Conservation (phyloP, 495 filamentous ascomycete species). For the Cudoniella acicularis region DNA sequence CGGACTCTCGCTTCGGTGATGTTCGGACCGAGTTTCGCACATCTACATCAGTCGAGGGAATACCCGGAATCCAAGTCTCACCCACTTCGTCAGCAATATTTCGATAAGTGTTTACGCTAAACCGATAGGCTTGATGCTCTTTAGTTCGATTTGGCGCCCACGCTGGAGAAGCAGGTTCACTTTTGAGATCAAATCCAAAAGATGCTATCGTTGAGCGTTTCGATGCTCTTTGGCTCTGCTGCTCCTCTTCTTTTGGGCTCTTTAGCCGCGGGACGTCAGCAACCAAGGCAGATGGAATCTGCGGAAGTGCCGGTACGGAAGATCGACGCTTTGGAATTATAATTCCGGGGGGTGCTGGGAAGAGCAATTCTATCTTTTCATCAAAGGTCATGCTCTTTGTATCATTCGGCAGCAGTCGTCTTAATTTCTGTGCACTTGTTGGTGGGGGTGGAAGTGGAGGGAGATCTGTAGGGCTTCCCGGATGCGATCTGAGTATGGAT, state of each 20-base stretch:
- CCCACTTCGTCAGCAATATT: constrained; percentile 33
- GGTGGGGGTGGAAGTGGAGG: constrained; percentile 37
- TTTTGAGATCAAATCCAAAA: constrained; percentile 9
- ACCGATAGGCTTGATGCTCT: constrained; percentile 13
- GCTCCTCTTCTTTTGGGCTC: constrained; percentile 6
- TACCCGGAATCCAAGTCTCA: constrained; percentile 38
- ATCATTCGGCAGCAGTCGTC: constrained; percentile 36
- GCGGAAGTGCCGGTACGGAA: constrained; percentile 21
- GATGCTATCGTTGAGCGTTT: constrained; percentile 21
- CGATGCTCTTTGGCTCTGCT: constrained; percentile 13
- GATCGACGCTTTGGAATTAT: constrained; percentile 32
- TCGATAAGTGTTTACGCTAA: constrained; percentile 24
- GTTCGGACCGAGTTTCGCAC: constrained; percentile 39
- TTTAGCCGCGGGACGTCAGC: constrained; percentile 3
- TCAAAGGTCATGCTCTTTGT: constrained; percentile 51
- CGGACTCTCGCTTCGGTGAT: constrained; percentile 26
- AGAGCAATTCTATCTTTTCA: constrained; percentile 48
- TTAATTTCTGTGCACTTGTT: constrained; percentile 30
- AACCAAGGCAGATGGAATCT: constrained; percentile 5
- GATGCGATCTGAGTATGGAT: constrained; percentile 36
- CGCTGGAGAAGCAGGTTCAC: constrained; percentile 6
- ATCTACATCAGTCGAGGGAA: constrained; percentile 22
- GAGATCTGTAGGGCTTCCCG: constrained; percentile 46
- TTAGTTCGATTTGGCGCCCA: background rate
- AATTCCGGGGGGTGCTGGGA: constrained; percentile 35